A percentile compares a stretch with the other conserved stretches of the same genome.
phyloP scores from a whole-genome alignment of 768 basidiomycete genomes.

The Kwoniella heveanensis region DNA sequence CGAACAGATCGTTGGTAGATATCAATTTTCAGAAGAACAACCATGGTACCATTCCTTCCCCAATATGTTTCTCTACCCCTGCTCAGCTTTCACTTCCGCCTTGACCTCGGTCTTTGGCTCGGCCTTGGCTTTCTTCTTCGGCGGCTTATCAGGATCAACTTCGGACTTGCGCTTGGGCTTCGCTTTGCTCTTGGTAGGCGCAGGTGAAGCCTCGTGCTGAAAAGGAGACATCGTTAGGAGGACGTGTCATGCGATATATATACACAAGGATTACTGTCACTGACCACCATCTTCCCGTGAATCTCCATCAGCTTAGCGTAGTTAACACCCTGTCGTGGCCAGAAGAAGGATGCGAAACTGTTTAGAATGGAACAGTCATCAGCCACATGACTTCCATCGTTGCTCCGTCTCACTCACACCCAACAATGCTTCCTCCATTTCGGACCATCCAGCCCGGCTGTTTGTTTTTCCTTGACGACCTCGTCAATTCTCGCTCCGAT shows the following conservation, averaged over 20 bases:
- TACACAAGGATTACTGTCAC: background rate
- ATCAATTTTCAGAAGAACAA: too few relatives aligned
- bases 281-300: slow-evolving; percentile 79
- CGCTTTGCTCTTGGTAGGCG: slow-evolving; percentile 28
- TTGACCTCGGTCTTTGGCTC: slow-evolving; percentile 21
- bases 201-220: slow-evolving; percentile 31
- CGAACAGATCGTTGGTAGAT: too few relatives aligned
- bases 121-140: slow-evolving; percentile 33
- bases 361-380: background rate
- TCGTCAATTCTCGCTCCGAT: slow-evolving; percentile 89
- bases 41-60: too few relatives aligned
- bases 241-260: too few relatives aligned
- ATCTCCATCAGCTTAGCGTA: slow-evolving; percentile 91
- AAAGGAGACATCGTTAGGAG: too few relatives aligned
- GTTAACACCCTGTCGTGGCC: slow-evolving; percentile 91
- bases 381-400: too few relatives aligned
- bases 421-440: slow-evolving; percentile 93
- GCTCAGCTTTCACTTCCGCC: slow-evolving; percentile 3
- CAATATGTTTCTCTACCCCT: background rate
- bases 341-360: slow-evolving; percentile 92
- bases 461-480: slow-evolving; percentile 74
- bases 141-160: slow-evolving; percentile 12
- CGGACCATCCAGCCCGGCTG: slow-evolving; percentile 77
- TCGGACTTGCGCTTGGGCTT: slow-evolving; percentile 36
- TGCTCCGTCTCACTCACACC: too few relatives aligned